Conservation (phyloP, 1,284 basidiomycete species). For the Cerrena zonata region DNA sequence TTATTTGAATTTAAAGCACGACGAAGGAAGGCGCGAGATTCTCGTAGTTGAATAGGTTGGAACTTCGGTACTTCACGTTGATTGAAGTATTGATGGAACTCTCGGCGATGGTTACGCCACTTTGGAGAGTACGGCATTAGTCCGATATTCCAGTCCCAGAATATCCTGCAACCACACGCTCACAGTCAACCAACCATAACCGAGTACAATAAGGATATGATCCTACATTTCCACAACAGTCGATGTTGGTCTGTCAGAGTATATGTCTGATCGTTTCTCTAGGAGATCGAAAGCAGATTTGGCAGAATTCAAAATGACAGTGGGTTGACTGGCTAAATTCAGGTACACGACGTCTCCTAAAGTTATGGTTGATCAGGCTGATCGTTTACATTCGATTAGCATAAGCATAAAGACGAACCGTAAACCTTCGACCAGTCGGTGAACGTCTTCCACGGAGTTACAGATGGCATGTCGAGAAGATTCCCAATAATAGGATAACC, state of each 20-base stretch:
- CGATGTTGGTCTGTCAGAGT: constrained; percentile 1
- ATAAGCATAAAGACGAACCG: constrained; percentile 4
- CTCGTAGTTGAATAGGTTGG: constrained; percentile 14
- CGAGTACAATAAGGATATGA: background rate
- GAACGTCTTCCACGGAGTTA: constrained; percentile 6
- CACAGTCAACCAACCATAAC: background rate
- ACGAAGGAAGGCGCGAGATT: constrained; percentile 15
- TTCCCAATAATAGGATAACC: constrained; percentile 13
- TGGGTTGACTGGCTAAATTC: background rate
- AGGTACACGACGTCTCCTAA: background rate
- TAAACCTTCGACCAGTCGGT: constrained; percentile 5
- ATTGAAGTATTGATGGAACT: constrained; percentile 19
- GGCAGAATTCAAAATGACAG: background rate
- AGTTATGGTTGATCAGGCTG: background rate
- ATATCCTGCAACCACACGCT: constrained; percentile 1
- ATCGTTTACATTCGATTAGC: background rate
- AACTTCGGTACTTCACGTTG: constrained; percentile 7
- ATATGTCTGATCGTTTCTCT: constrained; percentile 3
- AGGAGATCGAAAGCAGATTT: constrained; percentile 1
- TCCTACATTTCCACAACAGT: constrained; percentile 1
- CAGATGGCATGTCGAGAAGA: constrained; percentile 8
- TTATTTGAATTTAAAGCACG: constrained; percentile 16
- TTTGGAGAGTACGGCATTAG: constrained; percentile 26
- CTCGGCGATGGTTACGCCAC: constrained; percentile 23
- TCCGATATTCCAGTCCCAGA: constrained; percentile 24